Conservation (phyloP, 108 stramenopile genomes). For the Poteriospumella lacustris region DNA sequence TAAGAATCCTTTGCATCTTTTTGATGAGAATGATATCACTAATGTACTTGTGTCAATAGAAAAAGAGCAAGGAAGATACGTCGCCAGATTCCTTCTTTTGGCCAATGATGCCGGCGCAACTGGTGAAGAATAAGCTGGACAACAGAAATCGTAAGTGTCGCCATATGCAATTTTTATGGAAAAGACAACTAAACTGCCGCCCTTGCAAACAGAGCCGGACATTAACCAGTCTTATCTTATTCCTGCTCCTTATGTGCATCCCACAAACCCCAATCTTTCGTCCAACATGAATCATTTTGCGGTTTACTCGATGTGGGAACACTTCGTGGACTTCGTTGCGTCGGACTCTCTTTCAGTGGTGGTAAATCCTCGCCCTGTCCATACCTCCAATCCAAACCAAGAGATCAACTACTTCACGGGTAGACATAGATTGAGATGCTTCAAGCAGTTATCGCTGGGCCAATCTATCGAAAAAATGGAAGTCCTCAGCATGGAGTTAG, state of each 20-base stretch:
- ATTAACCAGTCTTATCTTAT: neutral
- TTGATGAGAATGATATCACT: neutral
- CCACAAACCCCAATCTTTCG: neutral
- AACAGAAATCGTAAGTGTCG: neutral
- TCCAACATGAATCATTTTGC: neutral
- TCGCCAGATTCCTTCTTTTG: neutral
- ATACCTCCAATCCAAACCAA: too few species aligned
- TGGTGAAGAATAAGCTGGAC: neutral
- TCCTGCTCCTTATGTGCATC: too few species aligned
- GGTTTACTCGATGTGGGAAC: constrained; percentile 2
- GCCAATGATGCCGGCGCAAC: neutral
- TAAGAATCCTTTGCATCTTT: too few species aligned
- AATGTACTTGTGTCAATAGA: neutral
- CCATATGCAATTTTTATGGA: neutral
- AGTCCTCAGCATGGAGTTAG: too few species aligned
- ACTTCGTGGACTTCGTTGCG: constrained; percentile 1
- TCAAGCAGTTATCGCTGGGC: too few species aligned
- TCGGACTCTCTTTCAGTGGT: too few species aligned
- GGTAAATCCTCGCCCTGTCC: too few species aligned
- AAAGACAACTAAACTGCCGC: neutral
- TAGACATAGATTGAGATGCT: too few species aligned
- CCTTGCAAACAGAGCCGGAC: neutral
- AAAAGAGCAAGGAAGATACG: neutral
- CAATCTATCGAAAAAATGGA: too few species aligned
- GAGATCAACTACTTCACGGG: too few species aligned